Conservation (phyloP, 2,329 filamentous ascomycete genomes). For the Talaromyces sp. region DNA sequence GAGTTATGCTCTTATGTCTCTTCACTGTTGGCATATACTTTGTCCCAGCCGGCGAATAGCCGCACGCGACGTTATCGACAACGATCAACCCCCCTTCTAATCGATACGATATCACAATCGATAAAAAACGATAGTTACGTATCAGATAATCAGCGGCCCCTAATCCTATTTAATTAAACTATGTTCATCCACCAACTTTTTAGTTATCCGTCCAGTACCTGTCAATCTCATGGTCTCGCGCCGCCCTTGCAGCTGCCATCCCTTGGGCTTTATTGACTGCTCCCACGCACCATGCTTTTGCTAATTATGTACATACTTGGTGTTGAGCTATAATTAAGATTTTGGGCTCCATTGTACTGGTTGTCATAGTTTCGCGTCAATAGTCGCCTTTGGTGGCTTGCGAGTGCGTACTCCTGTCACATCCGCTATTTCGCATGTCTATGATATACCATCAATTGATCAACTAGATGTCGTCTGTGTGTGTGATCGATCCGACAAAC, state of each 20-base stretch:
- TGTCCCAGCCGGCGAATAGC: background rate
- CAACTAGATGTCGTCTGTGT: too few relatives aligned
- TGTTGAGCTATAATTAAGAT: background rate
- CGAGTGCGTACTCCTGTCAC: background rate
- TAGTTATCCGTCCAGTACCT: background rate
- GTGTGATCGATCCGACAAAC: background rate
- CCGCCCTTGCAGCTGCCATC: constrained; percentile 1
- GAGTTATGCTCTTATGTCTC: too few relatives aligned
- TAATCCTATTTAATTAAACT: background rate
- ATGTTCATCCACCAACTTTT: background rate
- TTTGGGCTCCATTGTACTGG: background rate
- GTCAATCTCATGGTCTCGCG: constrained; percentile 1
- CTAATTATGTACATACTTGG: background rate
- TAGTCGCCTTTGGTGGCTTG: background rate
- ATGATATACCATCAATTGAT: background rate
- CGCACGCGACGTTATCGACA: background rate
- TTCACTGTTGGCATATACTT: background rate
- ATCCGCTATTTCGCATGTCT: background rate
- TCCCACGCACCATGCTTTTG: background rate
- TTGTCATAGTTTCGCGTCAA: background rate
- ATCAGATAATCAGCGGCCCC: background rate
- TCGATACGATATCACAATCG: background rate
- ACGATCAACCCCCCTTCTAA: background rate
- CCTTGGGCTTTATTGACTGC: background rate
- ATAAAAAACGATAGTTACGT: background rate